phyloP scores from a whole-genome alignment of 257 asterid genomes.

The Scutellaria minor region DNA sequence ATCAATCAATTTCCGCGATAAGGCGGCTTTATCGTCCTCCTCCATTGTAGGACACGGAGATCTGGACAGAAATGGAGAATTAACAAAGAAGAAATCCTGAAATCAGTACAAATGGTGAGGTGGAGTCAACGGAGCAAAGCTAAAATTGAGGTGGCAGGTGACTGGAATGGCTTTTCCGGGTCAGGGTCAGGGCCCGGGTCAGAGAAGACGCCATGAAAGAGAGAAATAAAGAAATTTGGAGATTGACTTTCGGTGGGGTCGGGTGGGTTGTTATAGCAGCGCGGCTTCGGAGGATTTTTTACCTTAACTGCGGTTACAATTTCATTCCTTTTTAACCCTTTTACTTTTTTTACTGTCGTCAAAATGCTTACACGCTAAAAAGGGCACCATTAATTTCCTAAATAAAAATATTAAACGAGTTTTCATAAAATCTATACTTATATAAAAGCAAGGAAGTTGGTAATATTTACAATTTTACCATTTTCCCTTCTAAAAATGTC shows the following conservation, averaged over 20 bases:
- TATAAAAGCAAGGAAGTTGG: no score
- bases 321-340: background rate
- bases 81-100: background rate
- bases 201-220: conserved; percentile 37
- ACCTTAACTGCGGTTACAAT: conserved; percentile 27
- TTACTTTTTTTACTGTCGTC: conserved; percentile 6
- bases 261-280: conserved; percentile 17
- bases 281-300: conserved; percentile 13
- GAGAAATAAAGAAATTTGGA: conserved; percentile 14
- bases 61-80: conserved; percentile 38
- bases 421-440: no score
- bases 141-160: conserved; percentile 36
- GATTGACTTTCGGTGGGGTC: conserved; percentile 26
- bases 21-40: conserved; percentile 63
- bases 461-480: no score
- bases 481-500: no score
- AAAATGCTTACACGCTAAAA: background rate
- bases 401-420: no score
- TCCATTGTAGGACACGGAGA: conserved; percentile 57
- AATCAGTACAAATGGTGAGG: conserved; percentile 23
- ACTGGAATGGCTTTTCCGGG: conserved; percentile 32
- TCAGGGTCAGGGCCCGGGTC: conserved; percentile 33
- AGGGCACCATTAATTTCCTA: no score
- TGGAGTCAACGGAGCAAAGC: conserved; percentile 39
- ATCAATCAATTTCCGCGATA: conserved; percentile 61